phyloP scores from a whole-genome alignment of 345 rosid genomes.

The Euphorbia peplus region DNA sequence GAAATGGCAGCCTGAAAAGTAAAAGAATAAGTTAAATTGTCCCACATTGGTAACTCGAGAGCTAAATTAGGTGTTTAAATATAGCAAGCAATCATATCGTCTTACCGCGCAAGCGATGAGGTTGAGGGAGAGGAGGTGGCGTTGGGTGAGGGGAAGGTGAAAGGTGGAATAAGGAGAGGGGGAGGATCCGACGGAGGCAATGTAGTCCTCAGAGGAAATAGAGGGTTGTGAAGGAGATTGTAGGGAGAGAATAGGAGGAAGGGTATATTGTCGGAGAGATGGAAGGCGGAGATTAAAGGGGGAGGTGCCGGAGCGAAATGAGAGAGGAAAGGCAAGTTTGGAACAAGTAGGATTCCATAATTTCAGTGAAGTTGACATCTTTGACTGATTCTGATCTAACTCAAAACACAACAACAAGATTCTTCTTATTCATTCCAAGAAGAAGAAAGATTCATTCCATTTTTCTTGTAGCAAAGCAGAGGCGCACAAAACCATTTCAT shows the following conservation, averaged over 20 bases:
- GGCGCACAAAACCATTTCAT: no score
- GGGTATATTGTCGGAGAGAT: constrained; percentile 8
- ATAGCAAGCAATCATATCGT: no score
- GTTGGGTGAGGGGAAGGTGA: constrained; percentile 55
- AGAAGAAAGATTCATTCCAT: no score
- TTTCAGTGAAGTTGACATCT: constrained; percentile 1
- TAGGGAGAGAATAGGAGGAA: no score
- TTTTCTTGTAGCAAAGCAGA: no score
- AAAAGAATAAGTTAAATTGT: background rate
- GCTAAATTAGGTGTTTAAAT: no score
- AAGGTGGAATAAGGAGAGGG: constrained; percentile 33
- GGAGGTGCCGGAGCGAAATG: constrained; percentile 8
- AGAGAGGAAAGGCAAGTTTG: background rate
- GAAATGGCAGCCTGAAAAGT: constrained; percentile 59
- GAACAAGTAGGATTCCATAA: background rate
- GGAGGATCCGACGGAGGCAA: constrained; percentile 52
- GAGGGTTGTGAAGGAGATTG: constrained; percentile 26
- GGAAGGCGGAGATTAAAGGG: constrained; percentile 25
- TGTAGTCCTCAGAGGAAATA: constrained; percentile 34
- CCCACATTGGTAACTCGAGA: no score
- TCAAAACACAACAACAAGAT: no score
- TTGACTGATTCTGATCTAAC: background rate
- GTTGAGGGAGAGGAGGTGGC: constrained; percentile 59
- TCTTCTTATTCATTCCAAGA: no score
- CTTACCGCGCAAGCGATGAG: constrained; percentile 71